phyloP scores from a whole-genome alignment of 257 asterid species.

The Linderniella brevidens region DNA sequence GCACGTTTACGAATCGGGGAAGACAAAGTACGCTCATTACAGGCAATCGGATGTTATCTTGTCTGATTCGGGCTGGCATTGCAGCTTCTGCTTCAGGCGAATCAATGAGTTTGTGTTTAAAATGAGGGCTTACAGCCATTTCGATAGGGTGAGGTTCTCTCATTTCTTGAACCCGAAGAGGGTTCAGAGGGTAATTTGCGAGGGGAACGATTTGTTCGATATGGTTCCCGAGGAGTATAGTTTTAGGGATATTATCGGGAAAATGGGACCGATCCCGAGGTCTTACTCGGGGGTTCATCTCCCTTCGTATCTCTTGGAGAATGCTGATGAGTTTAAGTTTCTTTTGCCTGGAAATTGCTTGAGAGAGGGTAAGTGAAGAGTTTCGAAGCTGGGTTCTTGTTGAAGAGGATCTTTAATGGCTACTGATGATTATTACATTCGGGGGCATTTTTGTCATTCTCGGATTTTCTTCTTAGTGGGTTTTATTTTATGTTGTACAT shows the following conservation, averaged over 20 bases:
- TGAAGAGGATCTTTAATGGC: too few species aligned
- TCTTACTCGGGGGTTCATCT: conserved; percentile 2
- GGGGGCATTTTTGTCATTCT: too few species aligned
- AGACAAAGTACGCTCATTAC: background rate
- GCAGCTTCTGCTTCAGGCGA: conserved; percentile 4
- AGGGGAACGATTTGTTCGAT: background rate
- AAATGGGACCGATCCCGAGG: background rate
- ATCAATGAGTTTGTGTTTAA: conserved; percentile 1
- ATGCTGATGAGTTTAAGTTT: background rate
- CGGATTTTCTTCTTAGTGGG: too few species aligned
- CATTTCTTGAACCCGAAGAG: background rate
- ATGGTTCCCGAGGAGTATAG: conserved; percentile 1
- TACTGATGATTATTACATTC: too few species aligned
- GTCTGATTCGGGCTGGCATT: conserved; percentile 1
- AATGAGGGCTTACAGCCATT: conserved; percentile 1
- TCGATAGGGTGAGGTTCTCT: background rate
- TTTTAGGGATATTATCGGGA: conserved; percentile 3
- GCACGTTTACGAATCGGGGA: background rate
- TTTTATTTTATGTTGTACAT: too few species aligned
- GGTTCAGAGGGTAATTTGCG: background rate
- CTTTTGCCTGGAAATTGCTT: conserved; percentile 2
- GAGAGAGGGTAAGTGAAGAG: background rate
- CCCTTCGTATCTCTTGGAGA: background rate
- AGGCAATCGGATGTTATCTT: background rate
- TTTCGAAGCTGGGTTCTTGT: too few species aligned